Percentiles rank a stretch among this genome's conserved stretches.
These are phyloP conservation scores for Ramalina intermedia DNA, from an alignment of 495 filamentous ascomycete species.

Conservation along the genomic window DNA sequence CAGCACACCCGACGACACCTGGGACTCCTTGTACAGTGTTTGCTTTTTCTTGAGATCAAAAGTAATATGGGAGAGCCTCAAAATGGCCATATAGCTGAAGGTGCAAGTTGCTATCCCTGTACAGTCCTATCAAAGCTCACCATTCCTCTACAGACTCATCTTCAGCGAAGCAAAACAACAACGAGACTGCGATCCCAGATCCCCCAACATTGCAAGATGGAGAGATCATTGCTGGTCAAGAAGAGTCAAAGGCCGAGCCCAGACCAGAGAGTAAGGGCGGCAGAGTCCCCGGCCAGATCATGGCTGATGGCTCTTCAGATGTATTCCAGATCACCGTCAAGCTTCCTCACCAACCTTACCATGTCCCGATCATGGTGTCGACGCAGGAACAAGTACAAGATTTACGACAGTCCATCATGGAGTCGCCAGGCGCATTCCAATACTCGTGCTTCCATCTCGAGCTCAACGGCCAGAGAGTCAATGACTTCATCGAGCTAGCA, in stretches of 20 bases:
- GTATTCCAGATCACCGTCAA: conserved; percentile 73
- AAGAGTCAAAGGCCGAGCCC: conserved; percentile 19
- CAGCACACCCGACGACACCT: neutral
- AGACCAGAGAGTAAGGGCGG: conserved; percentile 4
- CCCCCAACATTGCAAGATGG: conserved; percentile 15
- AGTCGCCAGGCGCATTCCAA: conserved; percentile 82
- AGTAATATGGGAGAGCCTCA: neutral
- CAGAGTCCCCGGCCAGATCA: neutral
- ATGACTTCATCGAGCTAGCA: conserved; percentile 87
- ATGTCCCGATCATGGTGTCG: conserved; percentile 81
- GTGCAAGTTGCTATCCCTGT: neutral
- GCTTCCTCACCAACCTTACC: conserved; percentile 64
- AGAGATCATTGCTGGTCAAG: conserved; percentile 21
- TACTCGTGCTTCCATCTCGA: conserved; percentile 99
- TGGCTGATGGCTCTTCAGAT: conserved; percentile 19
- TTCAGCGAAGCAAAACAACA: neutral
- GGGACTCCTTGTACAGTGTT: too few relatives aligned
- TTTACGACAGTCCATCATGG: conserved; percentile 90
- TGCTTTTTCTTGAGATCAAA: neutral
- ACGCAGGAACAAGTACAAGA: conserved; percentile 94
- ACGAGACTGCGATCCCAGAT: neutral
- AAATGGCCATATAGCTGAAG: neutral
- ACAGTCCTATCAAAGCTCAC: neutral
- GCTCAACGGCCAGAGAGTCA: conserved; percentile 68
- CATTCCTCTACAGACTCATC: neutral